phyloP scores from a whole-genome alignment of 805 yeast species.

The Starmerella apis region DNA sequence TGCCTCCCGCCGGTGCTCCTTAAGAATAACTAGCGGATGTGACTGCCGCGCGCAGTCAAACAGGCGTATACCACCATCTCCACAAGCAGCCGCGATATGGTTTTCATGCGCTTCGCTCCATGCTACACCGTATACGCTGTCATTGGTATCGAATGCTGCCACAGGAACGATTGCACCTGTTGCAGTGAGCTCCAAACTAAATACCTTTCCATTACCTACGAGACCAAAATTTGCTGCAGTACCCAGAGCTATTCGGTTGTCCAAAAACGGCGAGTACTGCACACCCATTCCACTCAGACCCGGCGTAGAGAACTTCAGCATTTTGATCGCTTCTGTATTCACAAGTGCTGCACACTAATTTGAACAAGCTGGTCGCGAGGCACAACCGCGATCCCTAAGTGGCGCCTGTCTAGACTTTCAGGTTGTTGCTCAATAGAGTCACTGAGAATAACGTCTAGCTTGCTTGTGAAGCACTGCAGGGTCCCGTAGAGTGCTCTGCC shows the following conservation, averaged over 20 bases:
- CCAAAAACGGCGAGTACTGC: constrained; percentile 84
- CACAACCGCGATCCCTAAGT: constrained; percentile 31
- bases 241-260: constrained; percentile 80
- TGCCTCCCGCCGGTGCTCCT: constrained; percentile 70
- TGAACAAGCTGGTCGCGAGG: constrained; percentile 27
- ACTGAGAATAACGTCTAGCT: constrained; percentile 29
- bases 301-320: constrained; percentile 62
- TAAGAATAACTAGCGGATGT: constrained; percentile 29
- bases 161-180: constrained; percentile 51
- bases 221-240: constrained; percentile 86
- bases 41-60: constrained; percentile 52
- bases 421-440: constrained; percentile 30
- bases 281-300: constrained; percentile 84
- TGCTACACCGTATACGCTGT: constrained; percentile 74
- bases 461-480: constrained; percentile 28
- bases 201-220: constrained; percentile 85
- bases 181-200: constrained; percentile 54
- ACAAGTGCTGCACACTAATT: constrained; percentile 24
- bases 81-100: constrained; percentile 71
- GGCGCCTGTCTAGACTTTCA: constrained; percentile 21
- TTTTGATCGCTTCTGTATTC: constrained; percentile 30
- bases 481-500: constrained; percentile 30
- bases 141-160: constrained; percentile 74
- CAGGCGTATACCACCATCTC: constrained; percentile 78
- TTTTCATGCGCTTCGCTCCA: constrained; percentile 91